A percentile compares a stretch with the other conserved stretches of the same genome.
phyloP scores from a whole-genome alignment of 768 basidiomycete species.

The Daedaleopsis nitida region DNA sequence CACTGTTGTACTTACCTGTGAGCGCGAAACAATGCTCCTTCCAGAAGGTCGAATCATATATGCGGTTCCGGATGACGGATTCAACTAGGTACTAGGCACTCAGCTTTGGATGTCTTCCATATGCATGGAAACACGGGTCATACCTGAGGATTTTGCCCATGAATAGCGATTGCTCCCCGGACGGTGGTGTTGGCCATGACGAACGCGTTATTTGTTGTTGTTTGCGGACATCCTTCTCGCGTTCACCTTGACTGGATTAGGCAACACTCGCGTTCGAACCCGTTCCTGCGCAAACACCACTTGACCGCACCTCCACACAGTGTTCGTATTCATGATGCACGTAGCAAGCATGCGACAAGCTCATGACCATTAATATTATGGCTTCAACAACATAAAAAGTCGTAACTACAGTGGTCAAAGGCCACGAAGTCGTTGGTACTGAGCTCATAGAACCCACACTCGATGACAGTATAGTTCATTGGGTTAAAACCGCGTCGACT shows the following conservation, averaged over 20 bases:
- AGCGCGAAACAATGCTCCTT: conserved; percentile 99
- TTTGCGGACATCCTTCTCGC: neutral
- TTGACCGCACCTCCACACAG: no score
- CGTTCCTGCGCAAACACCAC: no score
- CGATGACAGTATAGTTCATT: no score
- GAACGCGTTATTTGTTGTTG: conserved; percentile 11
- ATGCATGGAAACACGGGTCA: neutral
- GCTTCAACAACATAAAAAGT: no score
- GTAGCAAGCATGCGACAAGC: neutral
- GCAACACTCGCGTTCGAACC: neutral
- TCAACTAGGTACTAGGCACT: conserved; percentile 82
- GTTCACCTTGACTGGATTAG: neutral
- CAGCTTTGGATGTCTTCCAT: conserved; percentile 21
- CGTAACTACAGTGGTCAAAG: no score
- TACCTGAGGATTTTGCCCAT: conserved; percentile 97
- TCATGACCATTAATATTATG: no score
- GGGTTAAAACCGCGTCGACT: neutral
- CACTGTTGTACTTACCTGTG: conserved; percentile 65
- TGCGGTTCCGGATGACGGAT: conserved; percentile 93
- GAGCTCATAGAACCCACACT: no score
- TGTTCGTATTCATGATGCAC: no score
- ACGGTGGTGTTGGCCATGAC: conserved; percentile 93
- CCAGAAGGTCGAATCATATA: conserved; percentile 95
- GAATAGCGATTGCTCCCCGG: conserved; percentile 83
- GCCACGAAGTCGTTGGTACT: no score